phyloP scores from a whole-genome alignment of 2,329 filamentous ascomycete species.

The Penicillium paneum region DNA sequence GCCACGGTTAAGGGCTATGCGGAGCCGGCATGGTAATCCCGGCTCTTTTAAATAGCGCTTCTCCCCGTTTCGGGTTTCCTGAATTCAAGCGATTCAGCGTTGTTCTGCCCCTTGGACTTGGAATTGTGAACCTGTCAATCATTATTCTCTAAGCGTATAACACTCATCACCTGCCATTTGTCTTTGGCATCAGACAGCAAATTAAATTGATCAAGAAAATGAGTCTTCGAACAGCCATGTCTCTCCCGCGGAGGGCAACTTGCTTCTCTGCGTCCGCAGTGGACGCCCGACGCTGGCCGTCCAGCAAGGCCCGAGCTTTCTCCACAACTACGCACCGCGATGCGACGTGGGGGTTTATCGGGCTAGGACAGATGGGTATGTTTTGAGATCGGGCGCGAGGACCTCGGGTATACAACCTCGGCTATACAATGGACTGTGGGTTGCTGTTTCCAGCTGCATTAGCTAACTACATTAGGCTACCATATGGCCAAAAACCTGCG shows the following conservation, averaged over 20 bases:
- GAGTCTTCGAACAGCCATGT: constrained; percentile 10
- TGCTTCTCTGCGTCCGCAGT: constrained; percentile 8
- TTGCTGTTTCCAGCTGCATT: background rate
- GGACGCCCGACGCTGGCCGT: constrained; percentile 16
- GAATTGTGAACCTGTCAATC: background rate
- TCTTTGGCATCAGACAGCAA: background rate
- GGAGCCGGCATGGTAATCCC: background rate
- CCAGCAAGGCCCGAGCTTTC: constrained; percentile 37
- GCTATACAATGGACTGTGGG: background rate
- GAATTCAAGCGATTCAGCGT: background rate
- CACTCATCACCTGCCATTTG: background rate
- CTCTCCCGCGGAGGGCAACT: constrained; percentile 7
- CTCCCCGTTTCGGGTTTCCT: background rate
- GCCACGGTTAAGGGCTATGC: constrained; percentile 11
- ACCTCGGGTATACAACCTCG: background rate
- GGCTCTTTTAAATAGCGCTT: constrained; percentile 2
- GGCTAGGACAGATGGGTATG: constrained; percentile 60
- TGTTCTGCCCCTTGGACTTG: background rate
- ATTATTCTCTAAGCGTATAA: background rate
- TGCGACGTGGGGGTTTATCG: constrained; percentile 58
- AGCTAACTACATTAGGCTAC: constrained; percentile 52
- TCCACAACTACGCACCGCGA: constrained; percentile 46
- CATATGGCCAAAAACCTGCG: constrained; percentile 71
- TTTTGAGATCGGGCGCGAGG: constrained; percentile 4
- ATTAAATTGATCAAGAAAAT: constrained; percentile 5